phyloP scores from a whole-genome alignment of 1,284 basidiomycete genomes.

The Athelia sp. region DNA sequence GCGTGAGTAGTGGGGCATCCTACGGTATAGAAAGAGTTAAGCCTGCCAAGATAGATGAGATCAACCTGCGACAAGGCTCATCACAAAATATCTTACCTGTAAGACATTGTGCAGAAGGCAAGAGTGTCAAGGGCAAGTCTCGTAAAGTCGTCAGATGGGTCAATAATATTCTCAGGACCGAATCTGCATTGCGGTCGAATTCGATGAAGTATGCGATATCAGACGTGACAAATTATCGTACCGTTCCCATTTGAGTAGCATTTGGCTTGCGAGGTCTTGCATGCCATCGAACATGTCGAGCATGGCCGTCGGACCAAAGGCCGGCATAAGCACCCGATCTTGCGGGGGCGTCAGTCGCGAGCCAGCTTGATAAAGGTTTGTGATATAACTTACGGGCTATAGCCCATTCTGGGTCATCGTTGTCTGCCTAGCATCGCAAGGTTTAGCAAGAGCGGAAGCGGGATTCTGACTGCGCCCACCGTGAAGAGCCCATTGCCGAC shows the following conservation, averaged over 20 bases:
- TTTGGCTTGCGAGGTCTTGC: slow-evolving; percentile 44
- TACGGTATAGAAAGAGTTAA: slow-evolving; percentile 35
- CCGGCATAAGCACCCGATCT: slow-evolving; percentile 52
- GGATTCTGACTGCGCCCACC: slow-evolving; percentile 10
- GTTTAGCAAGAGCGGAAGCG: background rate
- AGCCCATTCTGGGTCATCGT: slow-evolving; percentile 44
- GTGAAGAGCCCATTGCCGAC: slow-evolving; percentile 44
- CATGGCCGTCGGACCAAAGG: slow-evolving; percentile 42
- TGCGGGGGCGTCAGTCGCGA: background rate
- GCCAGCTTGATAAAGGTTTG: background rate
- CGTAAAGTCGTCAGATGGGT: slow-evolving; percentile 43
- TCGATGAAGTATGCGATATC: background rate
- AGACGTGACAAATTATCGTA: slow-evolving; percentile 10
- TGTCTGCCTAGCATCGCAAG: slow-evolving; percentile 22
- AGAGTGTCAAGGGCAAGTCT: slow-evolving; percentile 46
- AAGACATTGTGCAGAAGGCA: slow-evolving; percentile 39
- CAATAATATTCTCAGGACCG: slow-evolving; percentile 35
- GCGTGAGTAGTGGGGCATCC: background rate
- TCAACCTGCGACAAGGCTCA: background rate
- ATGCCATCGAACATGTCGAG: slow-evolving; percentile 47
- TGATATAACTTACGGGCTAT: slow-evolving; percentile 33
- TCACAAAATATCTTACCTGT: slow-evolving; percentile 25
- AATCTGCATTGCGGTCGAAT: slow-evolving; percentile 25
- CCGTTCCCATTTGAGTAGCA: slow-evolving; percentile 44
- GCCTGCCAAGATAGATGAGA: slow-evolving; percentile 14